Conservation (phyloP, 768 basidiomycete species). For the Collybia sordida region DNA sequence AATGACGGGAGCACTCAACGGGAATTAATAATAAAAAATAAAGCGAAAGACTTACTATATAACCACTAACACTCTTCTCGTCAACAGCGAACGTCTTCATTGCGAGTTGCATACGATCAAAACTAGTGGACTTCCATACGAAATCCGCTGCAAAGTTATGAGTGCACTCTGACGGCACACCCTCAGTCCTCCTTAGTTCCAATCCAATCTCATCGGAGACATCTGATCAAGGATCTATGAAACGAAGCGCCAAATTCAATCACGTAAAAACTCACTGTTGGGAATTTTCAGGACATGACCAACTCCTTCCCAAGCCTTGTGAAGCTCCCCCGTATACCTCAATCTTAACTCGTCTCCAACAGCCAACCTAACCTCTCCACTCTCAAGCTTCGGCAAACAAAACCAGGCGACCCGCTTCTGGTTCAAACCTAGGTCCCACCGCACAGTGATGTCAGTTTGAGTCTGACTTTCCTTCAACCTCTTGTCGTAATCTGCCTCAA, state of each 20-base stretch:
- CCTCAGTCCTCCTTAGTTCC: constrained; percentile 87
- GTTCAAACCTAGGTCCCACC: constrained; percentile 98
- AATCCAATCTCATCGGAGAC: constrained; percentile 97
- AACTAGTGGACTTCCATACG: constrained; percentile 99
- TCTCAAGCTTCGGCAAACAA: constrained; percentile 92
- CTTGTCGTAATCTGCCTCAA: constrained; percentile 99
- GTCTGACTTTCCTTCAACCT: constrained; percentile 97
- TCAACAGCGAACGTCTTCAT: constrained; percentile 99
- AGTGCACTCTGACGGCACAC: constrained; percentile 90
- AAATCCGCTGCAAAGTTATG: constrained; percentile 98
- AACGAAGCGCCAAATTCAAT: constrained; percentile 7
- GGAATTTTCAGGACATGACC: constrained; percentile 99
- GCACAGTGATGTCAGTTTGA: constrained; percentile 91
- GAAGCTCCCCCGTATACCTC: constrained; percentile 85
- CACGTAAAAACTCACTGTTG: constrained; percentile 66
- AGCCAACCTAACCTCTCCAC: constrained; percentile 94
- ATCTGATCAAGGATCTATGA: constrained; percentile 46
- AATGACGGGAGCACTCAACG: constrained; percentile 4
- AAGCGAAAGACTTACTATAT: constrained; percentile 69
- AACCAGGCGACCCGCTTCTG: constrained; percentile 99
- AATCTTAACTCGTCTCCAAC: constrained; percentile 95
- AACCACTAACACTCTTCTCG: constrained; percentile 98
- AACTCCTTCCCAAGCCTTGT: constrained; percentile 95
- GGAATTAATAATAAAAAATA: not conserved
- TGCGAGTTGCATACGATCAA: constrained; percentile 98